A percentile compares a stretch with the other conserved stretches of the same genome.
phyloP scores from a whole-genome alignment of 2,329 filamentous ascomycete species.

The Aspergillus caelatus region DNA sequence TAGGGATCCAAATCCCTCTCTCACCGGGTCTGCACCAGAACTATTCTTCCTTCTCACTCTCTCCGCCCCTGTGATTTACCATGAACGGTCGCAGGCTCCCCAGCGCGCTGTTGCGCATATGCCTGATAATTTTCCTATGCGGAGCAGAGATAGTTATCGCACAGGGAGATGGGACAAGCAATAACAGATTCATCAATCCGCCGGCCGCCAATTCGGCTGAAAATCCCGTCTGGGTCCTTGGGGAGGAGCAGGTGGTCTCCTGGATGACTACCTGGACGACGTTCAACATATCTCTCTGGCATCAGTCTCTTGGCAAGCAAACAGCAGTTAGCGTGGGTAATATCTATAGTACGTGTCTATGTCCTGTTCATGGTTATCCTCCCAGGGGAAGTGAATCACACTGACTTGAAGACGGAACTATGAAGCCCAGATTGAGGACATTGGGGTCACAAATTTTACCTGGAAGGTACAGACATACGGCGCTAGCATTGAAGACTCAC shows the following conservation, averaged over 20 bases:
- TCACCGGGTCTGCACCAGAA: background rate
- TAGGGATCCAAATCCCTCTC: background rate
- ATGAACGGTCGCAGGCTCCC: background rate
- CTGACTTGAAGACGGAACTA: conserved; percentile 14
- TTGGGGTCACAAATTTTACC: conserved; percentile 17
- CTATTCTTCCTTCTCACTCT: background rate
- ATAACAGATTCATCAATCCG: background rate
- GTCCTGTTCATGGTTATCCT: background rate
- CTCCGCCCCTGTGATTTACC: background rate
- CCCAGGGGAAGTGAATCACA: background rate
- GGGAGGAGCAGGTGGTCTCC: conserved; percentile 8
- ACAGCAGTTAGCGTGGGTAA: conserved; percentile 14
- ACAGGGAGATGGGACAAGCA: background rate
- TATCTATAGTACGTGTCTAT: conserved; percentile 13
- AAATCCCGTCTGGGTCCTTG: conserved; percentile 10
- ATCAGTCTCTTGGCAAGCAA: conserved; percentile 13
- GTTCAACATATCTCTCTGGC: conserved; percentile 23
- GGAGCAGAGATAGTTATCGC: background rate
- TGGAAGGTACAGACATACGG: conserved; percentile 23
- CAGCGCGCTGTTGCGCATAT: background rate
- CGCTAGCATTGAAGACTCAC: conserved; percentile 17
- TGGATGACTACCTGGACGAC: conserved; percentile 11
- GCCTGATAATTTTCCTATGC: background rate
- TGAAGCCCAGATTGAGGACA: background rate
- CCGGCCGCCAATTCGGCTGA: conserved; percentile 7